These are phyloP conservation scores for Rubroboletus pulcherrimus DNA, from an alignment of 768 basidiomycete species.

Conservation along the genomic window DNA sequence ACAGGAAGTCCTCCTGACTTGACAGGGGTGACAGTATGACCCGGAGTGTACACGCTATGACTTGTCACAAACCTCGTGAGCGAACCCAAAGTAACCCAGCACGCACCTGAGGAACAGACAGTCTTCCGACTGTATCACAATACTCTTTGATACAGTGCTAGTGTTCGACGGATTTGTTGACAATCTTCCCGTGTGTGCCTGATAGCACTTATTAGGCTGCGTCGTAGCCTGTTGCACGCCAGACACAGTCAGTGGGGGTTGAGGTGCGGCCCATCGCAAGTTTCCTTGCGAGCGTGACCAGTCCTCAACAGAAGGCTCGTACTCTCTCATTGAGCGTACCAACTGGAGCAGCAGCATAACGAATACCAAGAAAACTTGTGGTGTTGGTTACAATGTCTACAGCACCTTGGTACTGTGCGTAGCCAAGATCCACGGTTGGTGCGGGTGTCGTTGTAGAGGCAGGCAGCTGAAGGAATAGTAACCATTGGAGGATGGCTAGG, in stretches of 20 bases:
- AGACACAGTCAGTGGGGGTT: neutral
- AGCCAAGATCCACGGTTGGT: slow-evolving; percentile 2
- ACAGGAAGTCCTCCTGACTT: slow-evolving; percentile 3
- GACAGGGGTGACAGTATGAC: neutral
- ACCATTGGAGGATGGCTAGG: neutral
- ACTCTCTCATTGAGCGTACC: neutral
- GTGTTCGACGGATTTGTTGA: neutral
- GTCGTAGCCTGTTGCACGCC: neutral
- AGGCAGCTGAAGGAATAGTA: neutral
- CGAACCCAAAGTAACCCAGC: neutral
- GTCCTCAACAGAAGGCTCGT: neutral
- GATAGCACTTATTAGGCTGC: neutral
- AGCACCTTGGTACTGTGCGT: slow-evolving; percentile 6
- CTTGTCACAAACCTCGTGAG: neutral
- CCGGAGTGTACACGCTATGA: neutral
- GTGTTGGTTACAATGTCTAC: neutral
- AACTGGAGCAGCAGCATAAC: slow-evolving; percentile 6
- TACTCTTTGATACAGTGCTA: neutral
- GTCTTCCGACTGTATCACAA: neutral
- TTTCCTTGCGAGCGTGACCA: neutral
- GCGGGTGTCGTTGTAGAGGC: neutral
- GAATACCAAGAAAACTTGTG: slow-evolving; percentile 3
- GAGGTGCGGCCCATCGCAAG: slow-evolving; percentile 4
- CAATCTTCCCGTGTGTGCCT: neutral
- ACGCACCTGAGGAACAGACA: slow-evolving; percentile 8